A percentile compares a stretch with the other conserved stretches of the same genome.
Evolutionary conservation across 805 yeast genomes (phyloP).

Genomic region (Debaryomyces prosopidis): DNA sequence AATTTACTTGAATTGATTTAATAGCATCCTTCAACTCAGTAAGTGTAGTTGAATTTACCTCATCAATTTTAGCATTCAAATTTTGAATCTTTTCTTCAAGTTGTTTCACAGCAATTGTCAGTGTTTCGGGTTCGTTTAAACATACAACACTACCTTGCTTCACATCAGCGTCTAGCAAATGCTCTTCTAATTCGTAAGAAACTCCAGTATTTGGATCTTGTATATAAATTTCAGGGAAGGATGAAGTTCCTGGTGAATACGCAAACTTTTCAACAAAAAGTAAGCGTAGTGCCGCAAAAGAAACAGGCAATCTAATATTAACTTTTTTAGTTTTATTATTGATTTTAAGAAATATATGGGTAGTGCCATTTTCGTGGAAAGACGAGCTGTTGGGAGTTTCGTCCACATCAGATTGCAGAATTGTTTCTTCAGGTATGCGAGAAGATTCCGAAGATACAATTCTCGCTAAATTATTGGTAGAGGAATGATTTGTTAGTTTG

Average conservation of each 20-base stretch:
- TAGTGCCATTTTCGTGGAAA: background rate
- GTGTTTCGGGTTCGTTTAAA: conserved; percentile 48
- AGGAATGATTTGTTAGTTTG: conserved; percentile 53
- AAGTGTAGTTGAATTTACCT: conserved; percentile 10
- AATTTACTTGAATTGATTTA: conserved; percentile 19
- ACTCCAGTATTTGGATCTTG: conserved; percentile 60
- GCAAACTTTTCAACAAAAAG: conserved; percentile 87
- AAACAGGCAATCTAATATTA: conserved; percentile 42
- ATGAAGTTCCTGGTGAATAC: conserved; percentile 68
- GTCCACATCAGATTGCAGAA: background rate
- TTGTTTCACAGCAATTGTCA: conserved; percentile 13
- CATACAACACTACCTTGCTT: conserved; percentile 59
- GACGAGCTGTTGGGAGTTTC: background rate
- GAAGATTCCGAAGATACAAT: conserved; percentile 4
- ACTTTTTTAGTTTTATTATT: conserved; percentile 59
- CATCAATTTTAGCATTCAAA: conserved; percentile 18
- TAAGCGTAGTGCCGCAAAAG: conserved; percentile 58
- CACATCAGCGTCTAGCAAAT: conserved; percentile 53
- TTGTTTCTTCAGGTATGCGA: background rate
- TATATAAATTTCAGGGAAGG: conserved; percentile 78
- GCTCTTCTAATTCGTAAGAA: conserved; percentile 80
- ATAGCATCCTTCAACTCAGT: conserved; percentile 19
- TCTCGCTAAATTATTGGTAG: conserved; percentile 12
- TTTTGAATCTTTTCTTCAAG: conserved; percentile 20
- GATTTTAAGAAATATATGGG: conserved; percentile 48